Base-by-base conservation (phyloP, 805 yeast genomes). In the Candida coquimbonensis region DNA sequence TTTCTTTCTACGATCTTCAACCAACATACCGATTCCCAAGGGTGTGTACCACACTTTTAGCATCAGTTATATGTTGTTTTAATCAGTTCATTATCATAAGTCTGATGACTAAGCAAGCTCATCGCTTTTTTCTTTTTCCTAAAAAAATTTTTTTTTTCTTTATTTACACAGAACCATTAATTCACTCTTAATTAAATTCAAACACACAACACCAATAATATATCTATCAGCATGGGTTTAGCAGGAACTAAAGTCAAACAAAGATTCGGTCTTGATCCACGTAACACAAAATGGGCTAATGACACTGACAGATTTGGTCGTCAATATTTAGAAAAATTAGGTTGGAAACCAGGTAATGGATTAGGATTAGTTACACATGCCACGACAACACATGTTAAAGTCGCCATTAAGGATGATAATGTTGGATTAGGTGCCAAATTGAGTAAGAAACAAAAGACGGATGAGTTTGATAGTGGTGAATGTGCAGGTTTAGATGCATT, bases 241-340 rank as follows among this genome's bases (percentile, higher is more conserved):
- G 91, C 91, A 38, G 97, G 87, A 11, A 73, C 83, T 7, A 83
- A 81, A 60, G 78, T 74, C 12, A 88, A 86, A 59, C 95, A 86
- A 57, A 75, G 93, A 58, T 83, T 90, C 62, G 97, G 98, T 11
- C 66, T 74, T 34, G 99, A 91, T 67, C 99, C 99, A 16, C 72
- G 98, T 59, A 91, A 91, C 59, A 90, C 96, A 1, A 77, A 80
- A 50, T 91, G 99, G 99, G 83, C 96, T 25, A 88, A 88, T 59
- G 87, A 87, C 56, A 80, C 83, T 0, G 70, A 72, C 5, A 68
- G 96, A 43, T 91, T 91, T 59, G 99, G 99, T 0, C 96, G 86
- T 62, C 78, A 83, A 57, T 89, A 89, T 63, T 64, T 91, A 49
- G 80, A 80, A 50, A 82, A 78, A 53, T 69, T 82, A 60, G 99